Evolutionary conservation across 805 yeast genomes (phyloP).

Genomic region (Yarrowia hollandica): DNA sequence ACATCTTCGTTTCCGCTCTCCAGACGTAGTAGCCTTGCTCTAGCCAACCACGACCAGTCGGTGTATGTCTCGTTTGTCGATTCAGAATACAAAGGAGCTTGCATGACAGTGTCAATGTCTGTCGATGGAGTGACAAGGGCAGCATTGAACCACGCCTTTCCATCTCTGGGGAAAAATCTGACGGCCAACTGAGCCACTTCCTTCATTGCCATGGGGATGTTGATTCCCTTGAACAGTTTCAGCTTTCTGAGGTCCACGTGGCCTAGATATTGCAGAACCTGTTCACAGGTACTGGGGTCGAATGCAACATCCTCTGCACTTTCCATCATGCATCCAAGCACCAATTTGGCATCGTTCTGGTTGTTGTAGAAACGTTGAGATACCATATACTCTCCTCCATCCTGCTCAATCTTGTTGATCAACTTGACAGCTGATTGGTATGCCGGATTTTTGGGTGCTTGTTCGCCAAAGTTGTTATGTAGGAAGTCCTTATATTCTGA

Average conservation of each 20-base stretch:
- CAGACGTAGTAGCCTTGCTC: not conserved
- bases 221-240: constrained; percentile 10
- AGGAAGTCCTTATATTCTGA: constrained; percentile 18
- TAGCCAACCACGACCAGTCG: constrained; percentile 8
- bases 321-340: constrained; percentile 18
- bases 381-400: constrained; percentile 10
- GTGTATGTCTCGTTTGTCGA: not conserved
- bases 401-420: constrained; percentile 8
- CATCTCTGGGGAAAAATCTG: constrained; percentile 9
- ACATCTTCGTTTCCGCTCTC: not conserved
- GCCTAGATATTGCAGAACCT: constrained; percentile 9
- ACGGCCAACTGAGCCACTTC: constrained; percentile 9
- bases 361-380: constrained; percentile 21
- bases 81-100: not conserved
- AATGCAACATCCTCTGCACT: not conserved
- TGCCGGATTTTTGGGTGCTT: not conserved
- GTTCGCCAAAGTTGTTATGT: not conserved
- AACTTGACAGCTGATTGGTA: constrained; percentile 4
- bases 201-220: not conserved
- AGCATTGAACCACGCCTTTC: constrained; percentile 14
- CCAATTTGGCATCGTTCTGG: constrained; percentile 13
- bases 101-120: not conserved
- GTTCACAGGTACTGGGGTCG: not conserved
- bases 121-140: not conserved
- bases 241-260: constrained; percentile 16